Conservation (phyloP, 2,329 filamentous ascomycete genomes). For the Alternaria arborescens region DNA sequence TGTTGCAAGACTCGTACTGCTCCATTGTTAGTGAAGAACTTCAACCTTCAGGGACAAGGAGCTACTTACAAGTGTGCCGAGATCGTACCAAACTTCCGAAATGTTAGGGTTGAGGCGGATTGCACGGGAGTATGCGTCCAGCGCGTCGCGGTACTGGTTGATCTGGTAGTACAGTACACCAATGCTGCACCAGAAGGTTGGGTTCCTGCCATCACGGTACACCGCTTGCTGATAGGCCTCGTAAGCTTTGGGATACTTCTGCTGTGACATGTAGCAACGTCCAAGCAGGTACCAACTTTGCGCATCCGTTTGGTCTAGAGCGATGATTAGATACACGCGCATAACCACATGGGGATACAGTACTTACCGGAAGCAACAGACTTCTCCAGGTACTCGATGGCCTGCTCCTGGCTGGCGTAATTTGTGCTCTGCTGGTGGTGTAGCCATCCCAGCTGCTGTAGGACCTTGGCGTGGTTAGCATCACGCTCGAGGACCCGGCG, state of each 20-base stretch:
- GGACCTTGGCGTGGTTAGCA: conserved; percentile 94
- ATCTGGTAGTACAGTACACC: conserved; percentile 99
- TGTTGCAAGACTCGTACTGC: conserved; percentile 98
- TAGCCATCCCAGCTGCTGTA: conserved; percentile 97
- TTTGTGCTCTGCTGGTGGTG: conserved; percentile 95
- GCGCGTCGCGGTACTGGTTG: conserved; percentile 97
- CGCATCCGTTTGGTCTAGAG: conserved; percentile 85
- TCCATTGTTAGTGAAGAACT: conserved; percentile 25
- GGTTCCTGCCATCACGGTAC: conserved; percentile 95
- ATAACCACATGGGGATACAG: conserved; percentile 18
- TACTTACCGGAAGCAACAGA: conserved; percentile 86
- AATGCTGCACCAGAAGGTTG: conserved; percentile 99
- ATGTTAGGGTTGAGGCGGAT: conserved; percentile 98
- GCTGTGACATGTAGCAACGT: conserved; percentile 98
- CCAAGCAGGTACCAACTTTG: conserved; percentile 99
- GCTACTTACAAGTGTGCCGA: conserved; percentile 85
- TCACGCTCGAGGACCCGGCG: conserved; percentile 92
- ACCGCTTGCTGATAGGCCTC: conserved; percentile 99
- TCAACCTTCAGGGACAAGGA: neutral
- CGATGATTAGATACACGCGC: conserved; percentile 28
- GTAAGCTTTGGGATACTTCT: conserved; percentile 98
- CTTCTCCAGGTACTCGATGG: conserved; percentile 96
- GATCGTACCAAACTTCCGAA: conserved; percentile 98
- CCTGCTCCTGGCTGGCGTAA: conserved; percentile 91
- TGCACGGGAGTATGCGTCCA: conserved; percentile 96